These are phyloP conservation scores for Plasmodium coatneyi DNA, from an alignment of 169 alveolate genomes.

Conservation along the genomic window DNA sequence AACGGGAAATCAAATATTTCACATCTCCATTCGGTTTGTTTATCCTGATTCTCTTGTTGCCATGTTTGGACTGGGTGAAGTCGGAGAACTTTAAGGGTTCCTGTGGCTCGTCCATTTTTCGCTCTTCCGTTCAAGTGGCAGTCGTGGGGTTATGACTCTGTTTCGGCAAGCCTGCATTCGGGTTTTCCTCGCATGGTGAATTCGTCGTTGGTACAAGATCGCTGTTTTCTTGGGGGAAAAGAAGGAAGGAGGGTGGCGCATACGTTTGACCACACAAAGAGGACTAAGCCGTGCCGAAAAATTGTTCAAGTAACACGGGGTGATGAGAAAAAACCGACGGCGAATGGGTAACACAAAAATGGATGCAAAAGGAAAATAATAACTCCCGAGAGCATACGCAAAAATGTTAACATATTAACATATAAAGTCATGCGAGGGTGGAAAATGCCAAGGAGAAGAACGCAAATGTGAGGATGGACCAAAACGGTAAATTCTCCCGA, in stretches of 20 bases:
- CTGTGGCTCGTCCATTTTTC: slow-evolving; percentile 47
- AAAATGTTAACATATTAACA: neutral
- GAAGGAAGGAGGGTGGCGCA: neutral
- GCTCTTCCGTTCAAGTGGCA: neutral
- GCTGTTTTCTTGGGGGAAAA: neutral
- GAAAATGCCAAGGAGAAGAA: slow-evolving; percentile 1
- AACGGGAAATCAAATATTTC: slow-evolving; percentile 61
- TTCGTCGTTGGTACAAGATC: neutral
- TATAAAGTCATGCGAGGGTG: neutral
- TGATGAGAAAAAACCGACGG: neutral
- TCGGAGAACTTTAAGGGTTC: slow-evolving; percentile 54
- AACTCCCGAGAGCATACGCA: neutral
- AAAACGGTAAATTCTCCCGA: neutral
- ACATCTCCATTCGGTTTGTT: slow-evolving; percentile 33
- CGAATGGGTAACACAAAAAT: neutral
- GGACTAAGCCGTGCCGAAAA: neutral
- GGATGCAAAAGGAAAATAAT: neutral
- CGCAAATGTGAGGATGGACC: neutral
- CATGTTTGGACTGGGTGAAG: slow-evolving; percentile 52
- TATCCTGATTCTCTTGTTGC: slow-evolving; percentile 57
- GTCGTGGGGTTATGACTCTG: neutral
- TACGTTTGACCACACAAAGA: neutral
- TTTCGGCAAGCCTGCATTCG: neutral
- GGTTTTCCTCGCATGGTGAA: neutral
- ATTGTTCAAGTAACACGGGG: neutral